phyloP scores from a whole-genome alignment of 2,329 filamentous ascomycete genomes.

The Colletotrichum sp. region DNA sequence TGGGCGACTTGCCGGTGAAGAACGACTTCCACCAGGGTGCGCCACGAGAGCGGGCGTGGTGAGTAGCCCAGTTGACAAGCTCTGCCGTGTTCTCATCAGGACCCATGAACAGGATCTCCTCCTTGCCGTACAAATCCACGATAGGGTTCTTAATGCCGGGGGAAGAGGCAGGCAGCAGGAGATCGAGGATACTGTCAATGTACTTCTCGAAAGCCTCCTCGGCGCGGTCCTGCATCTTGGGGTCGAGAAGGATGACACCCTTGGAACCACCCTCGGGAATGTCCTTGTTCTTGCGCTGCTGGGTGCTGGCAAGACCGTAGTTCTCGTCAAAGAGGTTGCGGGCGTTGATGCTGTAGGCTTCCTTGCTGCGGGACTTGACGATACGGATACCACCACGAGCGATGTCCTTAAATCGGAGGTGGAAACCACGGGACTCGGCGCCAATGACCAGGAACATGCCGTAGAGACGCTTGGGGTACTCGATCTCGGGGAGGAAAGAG shows the following conservation, averaged over 20 bases:
- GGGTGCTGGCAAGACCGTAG: slow-evolving; percentile 96
- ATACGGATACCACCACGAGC: slow-evolving; percentile 97
- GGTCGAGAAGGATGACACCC: slow-evolving; percentile 93
- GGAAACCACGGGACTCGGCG: slow-evolving; percentile 95
- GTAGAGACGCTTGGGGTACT: slow-evolving; percentile 92
- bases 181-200: slow-evolving; percentile 97
- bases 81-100: slow-evolving; percentile 99
- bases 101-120: slow-evolving; percentile 98
- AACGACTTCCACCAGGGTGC: slow-evolving; percentile 99
- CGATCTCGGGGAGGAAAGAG: slow-evolving; percentile 84
- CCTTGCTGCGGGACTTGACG: slow-evolving; percentile 95
- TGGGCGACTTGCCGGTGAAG: slow-evolving; percentile 98
- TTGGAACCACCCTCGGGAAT: slow-evolving; percentile 98
- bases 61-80: slow-evolving; percentile 97
- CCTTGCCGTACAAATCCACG: slow-evolving; percentile 91
- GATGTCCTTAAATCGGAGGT: slow-evolving; percentile 96
- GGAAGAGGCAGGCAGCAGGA: slow-evolving; percentile 86
- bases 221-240: slow-evolving; percentile 92
- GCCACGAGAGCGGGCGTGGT: slow-evolving; percentile 85
- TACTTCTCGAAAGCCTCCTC: slow-evolving; percentile 98
- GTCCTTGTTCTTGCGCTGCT: slow-evolving; percentile 99
- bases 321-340: slow-evolving; percentile 98
- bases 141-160: slow-evolving; percentile 99
- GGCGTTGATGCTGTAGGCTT: slow-evolving; percentile 95
- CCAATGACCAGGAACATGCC: slow-evolving; percentile 99